Percentiles rank a stretch among this genome's conserved stretches.
Conservation (phyloP, 2,329 filamentous ascomycete genomes). For the Colletotrichum tabaci region DNA sequence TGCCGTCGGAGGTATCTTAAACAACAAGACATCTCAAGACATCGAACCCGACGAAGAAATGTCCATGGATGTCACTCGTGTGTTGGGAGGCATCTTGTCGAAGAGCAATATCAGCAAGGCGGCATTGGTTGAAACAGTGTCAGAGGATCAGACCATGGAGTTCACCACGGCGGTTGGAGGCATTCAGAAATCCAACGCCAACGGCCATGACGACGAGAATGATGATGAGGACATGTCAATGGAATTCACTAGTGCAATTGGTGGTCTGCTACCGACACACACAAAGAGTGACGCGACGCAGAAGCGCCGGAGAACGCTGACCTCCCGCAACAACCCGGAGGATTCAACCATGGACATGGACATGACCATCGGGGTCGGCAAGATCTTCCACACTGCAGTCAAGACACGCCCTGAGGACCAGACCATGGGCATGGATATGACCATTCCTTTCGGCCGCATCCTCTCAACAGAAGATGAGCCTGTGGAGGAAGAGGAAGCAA, state of each 20-base stretch:
- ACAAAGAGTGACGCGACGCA: slow-evolving; percentile 39
- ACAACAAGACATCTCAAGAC: slow-evolving; percentile 56
- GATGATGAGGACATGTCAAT: slow-evolving; percentile 82
- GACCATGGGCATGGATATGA: slow-evolving; percentile 79
- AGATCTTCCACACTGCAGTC: slow-evolving; percentile 60
- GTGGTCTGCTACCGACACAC: slow-evolving; percentile 62
- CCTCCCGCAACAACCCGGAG: slow-evolving; percentile 48
- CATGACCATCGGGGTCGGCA: slow-evolving; percentile 72
- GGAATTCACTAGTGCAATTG: slow-evolving; percentile 80
- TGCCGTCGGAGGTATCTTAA: slow-evolving; percentile 68
- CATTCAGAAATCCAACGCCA: slow-evolving; percentile 63
- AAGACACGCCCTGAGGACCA: slow-evolving; percentile 48
- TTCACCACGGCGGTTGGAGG: slow-evolving; percentile 84
- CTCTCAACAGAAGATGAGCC: slow-evolving; percentile 58
- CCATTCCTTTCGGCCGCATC: slow-evolving; percentile 70
- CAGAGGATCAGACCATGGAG: slow-evolving; percentile 83
- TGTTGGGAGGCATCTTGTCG: slow-evolving; percentile 83
- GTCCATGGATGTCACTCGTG: slow-evolving; percentile 95
- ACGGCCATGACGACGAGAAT: slow-evolving; percentile 52
- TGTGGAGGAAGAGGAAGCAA: slow-evolving; percentile 65
- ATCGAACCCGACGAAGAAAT: slow-evolving; percentile 74
- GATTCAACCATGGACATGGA: slow-evolving; percentile 65
- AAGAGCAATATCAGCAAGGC: slow-evolving; percentile 47
- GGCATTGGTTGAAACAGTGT: slow-evolving; percentile 10
- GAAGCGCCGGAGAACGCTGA: slow-evolving; percentile 48